These are phyloP conservation scores for Verticillium alfalfae DNA, from an alignment of 2,329 filamentous ascomycete species.

Conservation along the genomic window DNA sequence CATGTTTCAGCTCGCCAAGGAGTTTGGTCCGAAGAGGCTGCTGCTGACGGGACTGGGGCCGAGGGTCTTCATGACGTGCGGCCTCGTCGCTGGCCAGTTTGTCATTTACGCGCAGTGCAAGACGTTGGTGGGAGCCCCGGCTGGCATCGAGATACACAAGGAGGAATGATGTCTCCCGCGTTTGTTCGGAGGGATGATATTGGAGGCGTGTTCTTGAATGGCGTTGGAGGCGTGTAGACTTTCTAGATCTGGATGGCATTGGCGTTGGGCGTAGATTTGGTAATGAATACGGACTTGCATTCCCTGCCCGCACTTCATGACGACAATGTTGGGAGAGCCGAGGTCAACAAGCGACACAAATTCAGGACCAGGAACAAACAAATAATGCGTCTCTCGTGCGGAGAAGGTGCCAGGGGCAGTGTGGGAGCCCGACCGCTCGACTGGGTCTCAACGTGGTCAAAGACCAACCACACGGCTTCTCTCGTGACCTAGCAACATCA, in stretches of 20 bases:
- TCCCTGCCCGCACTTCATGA: background rate
- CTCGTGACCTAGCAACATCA: background rate
- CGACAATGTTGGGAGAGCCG: background rate
- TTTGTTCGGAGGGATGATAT: background rate
- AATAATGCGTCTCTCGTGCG: background rate
- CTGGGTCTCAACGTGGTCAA: background rate
- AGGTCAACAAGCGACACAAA: background rate
- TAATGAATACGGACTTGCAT: background rate
- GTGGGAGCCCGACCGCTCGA: background rate
- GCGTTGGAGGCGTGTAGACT: background rate
- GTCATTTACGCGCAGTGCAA: conserved; percentile 53
- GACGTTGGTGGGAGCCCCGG: conserved; percentile 43
- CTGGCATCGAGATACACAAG: conserved; percentile 48
- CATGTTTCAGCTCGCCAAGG: conserved; percentile 45
- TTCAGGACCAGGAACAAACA: background rate
- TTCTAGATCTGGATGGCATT: background rate
- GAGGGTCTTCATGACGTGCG: conserved; percentile 48
- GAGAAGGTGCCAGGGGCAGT: background rate
- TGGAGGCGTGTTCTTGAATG: background rate
- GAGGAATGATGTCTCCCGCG: conserved; percentile 16
- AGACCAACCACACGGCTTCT: background rate
- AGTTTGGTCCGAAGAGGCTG: conserved; percentile 44
- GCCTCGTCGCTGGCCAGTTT: conserved; percentile 46
- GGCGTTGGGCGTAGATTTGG: background rate
- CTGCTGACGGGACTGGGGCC: conserved; percentile 42